phyloP scores from a whole-genome alignment of 2,329 filamentous ascomycete genomes.

The Dactylellina parvicollis region DNA sequence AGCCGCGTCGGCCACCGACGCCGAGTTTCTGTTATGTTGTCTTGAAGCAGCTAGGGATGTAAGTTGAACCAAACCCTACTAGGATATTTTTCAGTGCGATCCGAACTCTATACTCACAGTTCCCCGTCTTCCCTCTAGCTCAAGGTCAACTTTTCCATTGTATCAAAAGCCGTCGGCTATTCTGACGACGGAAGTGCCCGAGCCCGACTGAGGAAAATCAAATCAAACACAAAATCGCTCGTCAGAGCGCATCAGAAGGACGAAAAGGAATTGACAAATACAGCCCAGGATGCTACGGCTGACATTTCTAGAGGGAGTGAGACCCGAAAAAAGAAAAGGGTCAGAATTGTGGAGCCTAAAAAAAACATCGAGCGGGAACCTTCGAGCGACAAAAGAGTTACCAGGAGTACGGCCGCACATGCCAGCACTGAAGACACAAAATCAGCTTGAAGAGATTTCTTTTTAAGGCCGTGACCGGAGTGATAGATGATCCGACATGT shows the following conservation, averaged over 20 bases:
- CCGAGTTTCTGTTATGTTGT: constrained; percentile 31
- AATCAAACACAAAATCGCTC: neutral
- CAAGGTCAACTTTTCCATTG: constrained; percentile 22
- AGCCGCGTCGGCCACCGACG: neutral
- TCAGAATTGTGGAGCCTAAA: neutral
- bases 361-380: neutral
- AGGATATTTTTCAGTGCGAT: too few relatives aligned
- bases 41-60: constrained; percentile 14
- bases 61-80: too few relatives aligned
- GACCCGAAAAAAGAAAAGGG: neutral
- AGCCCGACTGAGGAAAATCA: constrained; percentile 21
- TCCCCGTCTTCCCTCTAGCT: neutral
- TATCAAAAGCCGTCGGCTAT: constrained; percentile 33
- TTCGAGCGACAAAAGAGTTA: neutral
- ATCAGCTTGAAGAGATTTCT: too few relatives aligned
- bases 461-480: too few relatives aligned
- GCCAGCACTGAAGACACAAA: neutral
- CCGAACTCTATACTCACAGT: neutral
- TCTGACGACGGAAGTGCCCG: constrained; percentile 5
- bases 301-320: neutral
- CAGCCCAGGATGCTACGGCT: neutral
- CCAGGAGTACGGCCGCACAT: constrained; percentile 3
- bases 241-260: neutral
- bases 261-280: constrained; percentile 1
- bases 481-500: too few relatives aligned